A percentile compares a stretch with the other conserved stretches of the same genome.
Evolutionary conservation across 495 filamentous ascomycete genomes (phyloP).

Genomic region (Xylona heveae): DNA sequence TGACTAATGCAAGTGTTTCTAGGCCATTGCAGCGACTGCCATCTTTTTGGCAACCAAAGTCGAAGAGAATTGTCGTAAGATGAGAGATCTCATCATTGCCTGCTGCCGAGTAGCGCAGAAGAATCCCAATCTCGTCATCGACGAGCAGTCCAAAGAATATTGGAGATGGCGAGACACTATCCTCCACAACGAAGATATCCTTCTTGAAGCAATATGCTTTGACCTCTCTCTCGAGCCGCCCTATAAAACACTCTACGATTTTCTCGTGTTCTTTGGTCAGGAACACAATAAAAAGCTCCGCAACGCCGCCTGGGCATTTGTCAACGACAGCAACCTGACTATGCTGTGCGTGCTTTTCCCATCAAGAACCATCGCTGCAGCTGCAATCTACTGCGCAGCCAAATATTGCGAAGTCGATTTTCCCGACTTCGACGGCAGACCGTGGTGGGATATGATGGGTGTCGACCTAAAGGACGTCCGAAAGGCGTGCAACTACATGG

Average conservation of each 20-base stretch:
- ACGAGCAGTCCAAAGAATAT: conserved; percentile 90
- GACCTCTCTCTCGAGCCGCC: conserved; percentile 76
- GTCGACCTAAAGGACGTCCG: conserved; percentile 39
- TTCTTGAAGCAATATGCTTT: conserved; percentile 85
- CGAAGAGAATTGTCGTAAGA: conserved; percentile 85
- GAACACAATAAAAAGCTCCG: conserved; percentile 55
- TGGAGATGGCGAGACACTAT: conserved; percentile 95
- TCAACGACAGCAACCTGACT: conserved; percentile 74
- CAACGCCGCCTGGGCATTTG: conserved; percentile 74
- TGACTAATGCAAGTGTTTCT: background rate
- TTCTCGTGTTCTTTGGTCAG: conserved; percentile 43
- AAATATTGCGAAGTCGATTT: conserved; percentile 46
- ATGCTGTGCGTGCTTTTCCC: conserved; percentile 65
- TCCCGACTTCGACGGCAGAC: conserved; percentile 49
- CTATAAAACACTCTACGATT: conserved; percentile 59
- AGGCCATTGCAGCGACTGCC: conserved; percentile 56
- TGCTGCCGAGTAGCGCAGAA: conserved; percentile 92
- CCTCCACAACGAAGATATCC: conserved; percentile 68
- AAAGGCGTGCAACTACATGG: conserved; percentile 45
- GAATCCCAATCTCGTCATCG: conserved; percentile 62
- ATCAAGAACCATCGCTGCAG: conserved; percentile 59
- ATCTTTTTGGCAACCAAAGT: conserved; percentile 93
- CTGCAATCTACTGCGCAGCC: conserved; percentile 68
- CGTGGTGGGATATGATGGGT: conserved; percentile 70
- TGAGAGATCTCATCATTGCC: conserved; percentile 76